phyloP scores from a whole-genome alignment of 257 asterid genomes.

The Nicotiana noctiflora region DNA sequence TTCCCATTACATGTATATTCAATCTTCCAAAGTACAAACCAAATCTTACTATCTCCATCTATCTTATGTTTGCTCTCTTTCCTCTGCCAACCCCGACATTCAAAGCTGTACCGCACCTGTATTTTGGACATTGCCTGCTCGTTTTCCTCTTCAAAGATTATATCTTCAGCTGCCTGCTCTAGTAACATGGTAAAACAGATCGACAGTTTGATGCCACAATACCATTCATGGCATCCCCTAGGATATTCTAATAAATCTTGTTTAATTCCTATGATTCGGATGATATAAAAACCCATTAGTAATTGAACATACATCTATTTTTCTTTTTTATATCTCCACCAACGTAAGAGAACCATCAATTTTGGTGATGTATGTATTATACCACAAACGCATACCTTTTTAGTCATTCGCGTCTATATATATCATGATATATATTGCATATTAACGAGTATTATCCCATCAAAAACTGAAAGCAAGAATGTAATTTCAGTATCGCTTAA shows the following conservation, averaged over 20 bases:
- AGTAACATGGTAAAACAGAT: background rate
- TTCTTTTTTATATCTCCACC: background rate
- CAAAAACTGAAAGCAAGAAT: background rate
- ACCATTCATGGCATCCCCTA: background rate
- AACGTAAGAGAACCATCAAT: background rate
- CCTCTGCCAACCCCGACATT: constrained; percentile 24
- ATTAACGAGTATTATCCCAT: background rate
- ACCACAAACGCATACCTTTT: background rate
- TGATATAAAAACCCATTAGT: background rate
- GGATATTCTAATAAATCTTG: background rate
- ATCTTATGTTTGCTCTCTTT: constrained; percentile 17
- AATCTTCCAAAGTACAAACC: constrained; percentile 14
- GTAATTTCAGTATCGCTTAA: background rate
- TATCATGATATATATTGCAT: background rate
- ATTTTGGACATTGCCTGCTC: constrained; percentile 12
- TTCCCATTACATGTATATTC: constrained; percentile 13
- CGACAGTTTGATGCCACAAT: background rate
- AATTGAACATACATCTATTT: background rate
- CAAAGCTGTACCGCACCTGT: constrained; percentile 22
- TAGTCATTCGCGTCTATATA: background rate
- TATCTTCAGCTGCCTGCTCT: background rate
- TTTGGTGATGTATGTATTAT: background rate
- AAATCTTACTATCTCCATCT: constrained; percentile 19
- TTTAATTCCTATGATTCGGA: background rate
- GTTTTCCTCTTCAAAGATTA: background rate